Base-by-base conservation (phyloP, 805 yeast species). In the Candida tibetensis region DNA sequence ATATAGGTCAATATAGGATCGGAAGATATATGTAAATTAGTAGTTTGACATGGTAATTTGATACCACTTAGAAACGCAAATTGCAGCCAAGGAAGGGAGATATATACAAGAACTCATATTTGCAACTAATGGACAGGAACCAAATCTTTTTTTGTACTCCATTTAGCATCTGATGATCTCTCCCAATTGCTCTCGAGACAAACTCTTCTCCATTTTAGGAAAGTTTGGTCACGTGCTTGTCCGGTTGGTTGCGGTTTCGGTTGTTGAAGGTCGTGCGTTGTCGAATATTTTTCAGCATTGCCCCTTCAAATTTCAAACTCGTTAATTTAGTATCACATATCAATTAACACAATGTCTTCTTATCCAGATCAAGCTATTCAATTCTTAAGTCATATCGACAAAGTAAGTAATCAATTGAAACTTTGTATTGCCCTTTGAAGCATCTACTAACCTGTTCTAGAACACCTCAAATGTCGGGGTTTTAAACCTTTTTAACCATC, bases 381-480 rank as follows among this genome's bases (percentile, higher is more conserved):
- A 28, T 67, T 69, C 45, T 68, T 77, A 51, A 62, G 74, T 36
- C 56, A 66, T 31, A 61, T 76, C 36, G 81, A 76, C 44, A 46
- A 58, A 27, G 78, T 73, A 65, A 45, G 78, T 71, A 32, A 12
- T 21, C 14, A 19, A 34, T 22, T 16, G 22, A 34, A 9, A 10
- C 16, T 13, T 30, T 28, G 21, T 7, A 34, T 15, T 25, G 23
- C 18, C 15, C 18, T 26, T 15, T 12, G 16, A 18, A 17, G 9
- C 34, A 14, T 13, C 10, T 40, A 47, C 48, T 49, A 46, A 53
- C 52, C 18, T 28, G 22, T 23, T 17, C 21, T 44, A 65, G 71
- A 43, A 54, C 43, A 64, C 71, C 32, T 31, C 56, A 22, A 63
- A 62, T 32, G 38, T 57, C 40, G 45, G 52, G 17, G 46, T 57